phyloP scores from a whole-genome alignment of 192 early-diverging fungal genomes.

The Backusella macrospora region DNA sequence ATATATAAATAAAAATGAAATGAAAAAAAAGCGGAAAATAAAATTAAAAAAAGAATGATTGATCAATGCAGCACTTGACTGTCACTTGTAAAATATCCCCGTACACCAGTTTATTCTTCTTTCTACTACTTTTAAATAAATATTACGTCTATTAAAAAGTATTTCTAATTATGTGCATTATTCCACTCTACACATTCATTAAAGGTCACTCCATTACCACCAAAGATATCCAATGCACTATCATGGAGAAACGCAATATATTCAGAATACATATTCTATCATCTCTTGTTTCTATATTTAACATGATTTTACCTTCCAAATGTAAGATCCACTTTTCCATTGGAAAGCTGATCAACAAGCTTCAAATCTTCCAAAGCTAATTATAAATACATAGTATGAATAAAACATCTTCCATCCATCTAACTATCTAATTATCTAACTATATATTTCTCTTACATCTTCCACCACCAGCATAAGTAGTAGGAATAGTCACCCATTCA shows the following conservation, averaged over 20 bases:
- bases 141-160: neutral
- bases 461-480: constrained; percentile 95
- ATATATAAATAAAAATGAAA: no score
- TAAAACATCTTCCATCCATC: neutral
- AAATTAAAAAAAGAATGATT: no score
- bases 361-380: constrained; percentile 67
- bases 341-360: constrained; percentile 77
- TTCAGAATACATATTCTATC: neutral
- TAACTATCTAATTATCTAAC: neutral
- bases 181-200: constrained; percentile 82
- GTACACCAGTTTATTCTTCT: no score
- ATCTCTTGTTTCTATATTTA: neutral
- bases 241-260: neutral
- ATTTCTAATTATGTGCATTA: constrained; percentile 20
- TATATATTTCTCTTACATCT: constrained; percentile 47
- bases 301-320: constrained; percentile 71
- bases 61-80: no score
- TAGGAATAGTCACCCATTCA: constrained; percentile 84
- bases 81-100: no score
- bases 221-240: constrained; percentile 97
- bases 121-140: no score
- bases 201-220: constrained; percentile 82
- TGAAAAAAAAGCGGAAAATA: no score
- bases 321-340: constrained; percentile 89
- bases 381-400: neutral